Conservation (phyloP, 2,329 filamentous ascomycete species). For the Camptophora hylomeconis region DNA sequence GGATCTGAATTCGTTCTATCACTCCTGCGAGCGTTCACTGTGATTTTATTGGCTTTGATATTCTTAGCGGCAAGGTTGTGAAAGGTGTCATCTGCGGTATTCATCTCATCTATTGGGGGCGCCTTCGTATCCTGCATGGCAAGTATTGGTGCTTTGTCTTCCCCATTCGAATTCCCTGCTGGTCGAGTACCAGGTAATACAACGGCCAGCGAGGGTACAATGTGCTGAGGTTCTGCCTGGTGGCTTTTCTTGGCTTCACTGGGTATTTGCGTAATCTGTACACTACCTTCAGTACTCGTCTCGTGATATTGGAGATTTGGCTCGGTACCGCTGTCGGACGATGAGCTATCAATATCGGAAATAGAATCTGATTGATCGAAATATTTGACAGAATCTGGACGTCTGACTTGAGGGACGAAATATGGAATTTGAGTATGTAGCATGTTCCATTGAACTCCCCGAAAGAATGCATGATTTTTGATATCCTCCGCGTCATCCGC, state of each 20-base stretch:
- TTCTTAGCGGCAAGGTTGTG: slow-evolving; percentile 18
- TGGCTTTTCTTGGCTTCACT: slow-evolving; percentile 12
- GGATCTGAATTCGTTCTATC: too few relatives aligned
- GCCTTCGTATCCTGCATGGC: background rate
- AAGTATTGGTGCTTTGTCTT: background rate
- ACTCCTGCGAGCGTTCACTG: too few relatives aligned
- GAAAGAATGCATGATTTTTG: slow-evolving; percentile 79
- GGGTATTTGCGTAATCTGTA: background rate
- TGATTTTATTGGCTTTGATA: slow-evolving; percentile 17
- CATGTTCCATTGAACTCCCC: slow-evolving; percentile 61
- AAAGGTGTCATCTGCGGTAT: background rate
- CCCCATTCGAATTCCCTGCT: background rate
- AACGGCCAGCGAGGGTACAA: slow-evolving; percentile 13
- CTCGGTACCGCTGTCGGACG: slow-evolving; percentile 19
- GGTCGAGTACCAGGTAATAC: background rate
- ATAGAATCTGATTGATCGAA: slow-evolving; percentile 75
- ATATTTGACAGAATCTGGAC: slow-evolving; percentile 67
- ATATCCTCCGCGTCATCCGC: slow-evolving; percentile 78
- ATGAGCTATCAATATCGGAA: slow-evolving; percentile 43
- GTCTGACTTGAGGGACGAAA: slow-evolving; percentile 61
- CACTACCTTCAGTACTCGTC: background rate
- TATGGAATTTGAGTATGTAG: slow-evolving; percentile 61
- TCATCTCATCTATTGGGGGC: background rate
- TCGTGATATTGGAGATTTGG: background rate
- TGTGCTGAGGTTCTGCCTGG: slow-evolving; percentile 16